Evolutionary conservation across 257 asterid species (phyloP).

Genomic region (Solanum pennellii): DNA sequence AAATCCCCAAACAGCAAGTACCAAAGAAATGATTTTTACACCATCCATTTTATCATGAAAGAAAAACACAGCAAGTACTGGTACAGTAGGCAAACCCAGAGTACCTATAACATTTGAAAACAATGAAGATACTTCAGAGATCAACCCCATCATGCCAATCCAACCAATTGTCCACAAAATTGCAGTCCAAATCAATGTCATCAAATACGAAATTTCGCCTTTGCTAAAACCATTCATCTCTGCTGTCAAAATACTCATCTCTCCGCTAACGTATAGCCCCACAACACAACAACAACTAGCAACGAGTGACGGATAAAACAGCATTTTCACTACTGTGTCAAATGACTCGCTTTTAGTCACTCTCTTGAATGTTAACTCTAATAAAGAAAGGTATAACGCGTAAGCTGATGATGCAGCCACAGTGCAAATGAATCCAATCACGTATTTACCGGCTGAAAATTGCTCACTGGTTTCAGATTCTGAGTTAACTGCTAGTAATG

Average conservation of each 20-base stretch:
- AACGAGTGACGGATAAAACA: conserved; percentile 5
- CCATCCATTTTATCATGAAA: conserved; percentile 35
- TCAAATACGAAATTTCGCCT: conserved; percentile 16
- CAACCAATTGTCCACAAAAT: conserved; percentile 24
- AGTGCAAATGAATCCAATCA: conserved; percentile 15
- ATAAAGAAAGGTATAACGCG: conserved; percentile 10
- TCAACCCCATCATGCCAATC: conserved; percentile 24
- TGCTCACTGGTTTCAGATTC: conserved; percentile 7
- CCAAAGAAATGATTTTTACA: conserved; percentile 15
- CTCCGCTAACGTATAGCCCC: conserved; percentile 28
- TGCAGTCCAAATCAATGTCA: conserved; percentile 27
- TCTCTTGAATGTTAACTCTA: conserved; percentile 16
- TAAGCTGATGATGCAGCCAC: conserved; percentile 21
- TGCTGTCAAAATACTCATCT: conserved; percentile 3
- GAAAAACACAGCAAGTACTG: conserved; percentile 28
- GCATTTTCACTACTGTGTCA: conserved; percentile 14
- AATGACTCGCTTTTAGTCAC: conserved; percentile 13
- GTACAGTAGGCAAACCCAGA: conserved; percentile 13
- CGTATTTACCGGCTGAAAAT: conserved; percentile 3
- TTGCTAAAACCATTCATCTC: conserved; percentile 9
- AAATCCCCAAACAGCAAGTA: conserved; percentile 34
- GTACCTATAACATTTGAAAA: conserved; percentile 28
- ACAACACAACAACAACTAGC: conserved; percentile 17
- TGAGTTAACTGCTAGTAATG: conserved; percentile 20
- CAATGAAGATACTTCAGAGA: conserved; percentile 26